phyloP scores from a whole-genome alignment of 108 stramenopile species.

The Nitzschia inconspicua region DNA sequence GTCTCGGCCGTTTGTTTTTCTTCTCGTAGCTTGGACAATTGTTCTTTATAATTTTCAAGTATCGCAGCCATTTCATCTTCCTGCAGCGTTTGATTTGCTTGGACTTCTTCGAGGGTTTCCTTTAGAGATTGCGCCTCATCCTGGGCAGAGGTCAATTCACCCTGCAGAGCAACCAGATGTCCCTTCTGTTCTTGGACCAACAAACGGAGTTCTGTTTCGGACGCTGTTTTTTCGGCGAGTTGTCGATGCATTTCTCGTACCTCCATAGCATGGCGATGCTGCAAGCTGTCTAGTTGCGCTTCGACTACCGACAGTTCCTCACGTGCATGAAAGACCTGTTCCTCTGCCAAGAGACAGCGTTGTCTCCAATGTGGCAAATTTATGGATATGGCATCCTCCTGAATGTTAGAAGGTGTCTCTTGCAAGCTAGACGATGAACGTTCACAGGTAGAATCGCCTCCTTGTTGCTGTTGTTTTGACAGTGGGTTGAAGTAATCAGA shows the following conservation, averaged over 20 bases:
- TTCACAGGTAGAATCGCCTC: no score
- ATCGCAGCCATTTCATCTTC: neutral
- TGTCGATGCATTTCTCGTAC: neutral
- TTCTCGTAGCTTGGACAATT: neutral
- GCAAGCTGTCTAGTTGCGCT: neutral
- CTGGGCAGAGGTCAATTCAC: neutral
- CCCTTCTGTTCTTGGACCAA: no score
- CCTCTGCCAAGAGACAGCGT: neutral
- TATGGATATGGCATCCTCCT: no score
- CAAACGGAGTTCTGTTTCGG: no score
- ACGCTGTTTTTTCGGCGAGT: neutral
- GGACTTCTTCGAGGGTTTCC: neutral
- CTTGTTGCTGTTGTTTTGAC: no score
- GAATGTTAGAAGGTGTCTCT: no score
- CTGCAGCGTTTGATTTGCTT: neutral
- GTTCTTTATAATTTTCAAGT: neutral
- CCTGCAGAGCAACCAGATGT: no score
- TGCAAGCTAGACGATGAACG: no score
- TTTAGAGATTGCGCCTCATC: neutral
- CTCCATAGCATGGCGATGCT: neutral
- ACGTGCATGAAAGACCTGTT: conserved; percentile 1
- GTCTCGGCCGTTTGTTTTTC: neutral
- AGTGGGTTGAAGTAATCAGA: no score
- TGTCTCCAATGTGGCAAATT: no score
- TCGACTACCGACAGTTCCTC: neutral